A percentile compares a stretch with the other conserved stretches of the same genome.
Evolutionary conservation across 345 rosid species (phyloP).

Genomic region (Anastatica hierochuntica): DNA sequence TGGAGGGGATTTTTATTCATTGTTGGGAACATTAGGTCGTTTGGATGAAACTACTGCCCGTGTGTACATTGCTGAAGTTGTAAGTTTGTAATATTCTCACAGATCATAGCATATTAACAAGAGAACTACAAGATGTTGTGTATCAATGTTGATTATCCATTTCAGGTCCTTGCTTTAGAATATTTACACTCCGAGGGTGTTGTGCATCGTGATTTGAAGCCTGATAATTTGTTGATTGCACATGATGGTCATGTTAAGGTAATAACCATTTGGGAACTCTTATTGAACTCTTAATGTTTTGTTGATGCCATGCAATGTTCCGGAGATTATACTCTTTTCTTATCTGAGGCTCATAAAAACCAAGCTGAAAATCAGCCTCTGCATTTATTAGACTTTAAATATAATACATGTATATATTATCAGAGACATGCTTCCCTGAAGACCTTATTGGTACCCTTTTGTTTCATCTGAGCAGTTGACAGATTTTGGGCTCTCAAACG

Average conservation of each 20-base stretch:
- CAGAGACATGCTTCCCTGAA: not conserved
- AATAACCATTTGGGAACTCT: too few relatives aligned
- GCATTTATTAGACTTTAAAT: too few relatives aligned
- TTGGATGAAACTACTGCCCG: slow-evolving; percentile 96
- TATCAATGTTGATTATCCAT: not conserved
- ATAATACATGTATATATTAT: too few relatives aligned
- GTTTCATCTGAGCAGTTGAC: slow-evolving; percentile 29
- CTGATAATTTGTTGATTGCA: slow-evolving; percentile 97
- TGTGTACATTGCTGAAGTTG: slow-evolving; percentile 97
- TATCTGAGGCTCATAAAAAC: not conserved
- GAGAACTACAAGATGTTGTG: slow-evolving; percentile 7
- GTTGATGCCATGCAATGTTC: too few relatives aligned
- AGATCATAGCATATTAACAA: not conserved
- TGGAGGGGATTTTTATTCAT: slow-evolving; percentile 95
- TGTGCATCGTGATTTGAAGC: slow-evolving; percentile 99
- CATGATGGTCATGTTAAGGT: slow-evolving; percentile 99
- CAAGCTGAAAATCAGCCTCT: too few relatives aligned
- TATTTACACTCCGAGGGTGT: slow-evolving; percentile 85
- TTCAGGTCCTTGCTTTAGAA: slow-evolving; percentile 89
- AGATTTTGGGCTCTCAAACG: slow-evolving; percentile 29
- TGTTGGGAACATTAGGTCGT: slow-evolving; percentile 94
- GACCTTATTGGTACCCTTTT: not conserved
- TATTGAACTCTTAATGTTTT: too few relatives aligned
- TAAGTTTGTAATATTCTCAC: slow-evolving; percentile 34
- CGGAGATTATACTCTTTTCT: too few relatives aligned